A percentile compares a stretch with the other conserved stretches of the same genome.
phyloP scores from a whole-genome alignment of 2,329 filamentous ascomycete species.

The Calonectria honghensis region DNA sequence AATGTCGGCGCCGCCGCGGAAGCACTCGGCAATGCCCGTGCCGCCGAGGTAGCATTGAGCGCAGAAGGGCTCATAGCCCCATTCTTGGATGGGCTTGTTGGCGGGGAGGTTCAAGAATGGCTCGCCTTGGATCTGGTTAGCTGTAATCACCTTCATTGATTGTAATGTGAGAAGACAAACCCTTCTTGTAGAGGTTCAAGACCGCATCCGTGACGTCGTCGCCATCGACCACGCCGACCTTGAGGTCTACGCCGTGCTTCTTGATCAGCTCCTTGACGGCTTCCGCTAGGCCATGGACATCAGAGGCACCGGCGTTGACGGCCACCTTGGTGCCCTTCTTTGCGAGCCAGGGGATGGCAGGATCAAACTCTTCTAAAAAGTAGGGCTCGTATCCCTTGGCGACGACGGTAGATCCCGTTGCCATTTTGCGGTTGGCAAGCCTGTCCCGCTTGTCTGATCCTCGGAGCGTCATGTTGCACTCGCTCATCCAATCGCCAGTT shows the following conservation, averaged over 20 bases:
- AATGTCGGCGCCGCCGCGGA: constrained; percentile 65
- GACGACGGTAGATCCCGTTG: constrained; percentile 53
- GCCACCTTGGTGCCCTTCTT: constrained; percentile 58
- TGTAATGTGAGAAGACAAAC: not conserved
- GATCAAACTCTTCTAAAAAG: constrained; percentile 57
- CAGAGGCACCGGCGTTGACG: constrained; percentile 61
- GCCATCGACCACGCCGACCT: constrained; percentile 60
- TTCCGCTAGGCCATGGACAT: constrained; percentile 52
- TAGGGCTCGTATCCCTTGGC: constrained; percentile 65
- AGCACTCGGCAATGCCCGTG: constrained; percentile 64
- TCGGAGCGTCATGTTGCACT: constrained; percentile 56
- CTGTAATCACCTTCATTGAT: no score
- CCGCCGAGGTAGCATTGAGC: constrained; percentile 68
- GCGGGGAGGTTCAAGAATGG: constrained; percentile 48
- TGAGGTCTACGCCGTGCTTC: constrained; percentile 58
- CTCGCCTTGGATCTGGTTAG: constrained; percentile 41
- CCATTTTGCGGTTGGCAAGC: constrained; percentile 49
- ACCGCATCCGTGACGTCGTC: constrained; percentile 58
- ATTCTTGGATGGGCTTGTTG: constrained; percentile 54
- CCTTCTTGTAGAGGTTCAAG: constrained; percentile 52
- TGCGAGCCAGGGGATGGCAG: constrained; percentile 56
- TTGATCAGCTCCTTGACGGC: constrained; percentile 50
- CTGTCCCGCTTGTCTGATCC: constrained; percentile 55
- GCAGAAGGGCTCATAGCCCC: constrained; percentile 53
- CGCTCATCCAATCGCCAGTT: constrained; percentile 59